These are phyloP conservation scores for Diaporthe sp. DNA, from an alignment of 2,329 filamentous ascomycete species.

Conservation along the genomic window DNA sequence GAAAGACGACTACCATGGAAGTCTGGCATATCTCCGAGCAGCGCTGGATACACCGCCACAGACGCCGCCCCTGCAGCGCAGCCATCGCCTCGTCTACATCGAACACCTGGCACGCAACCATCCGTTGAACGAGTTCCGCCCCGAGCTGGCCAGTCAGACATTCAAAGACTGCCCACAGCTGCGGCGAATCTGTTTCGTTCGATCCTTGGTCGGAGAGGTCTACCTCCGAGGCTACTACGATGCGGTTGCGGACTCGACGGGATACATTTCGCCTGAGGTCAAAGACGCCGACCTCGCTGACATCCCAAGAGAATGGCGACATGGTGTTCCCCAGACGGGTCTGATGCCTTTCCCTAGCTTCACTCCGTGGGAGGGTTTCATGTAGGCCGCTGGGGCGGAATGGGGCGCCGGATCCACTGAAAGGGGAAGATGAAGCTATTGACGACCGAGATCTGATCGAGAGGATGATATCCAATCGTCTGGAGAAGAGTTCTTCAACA, in stretches of 20 bases:
- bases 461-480: too few relatives aligned
- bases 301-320: neutral
- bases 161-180: neutral
- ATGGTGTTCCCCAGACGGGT: neutral
- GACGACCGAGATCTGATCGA: too few relatives aligned
- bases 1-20: too few relatives aligned
- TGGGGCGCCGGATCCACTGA: too few relatives aligned
- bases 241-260: neutral
- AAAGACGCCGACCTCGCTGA: neutral
- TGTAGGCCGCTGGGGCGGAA: too few relatives aligned
- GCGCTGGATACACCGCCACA: too few relatives aligned
- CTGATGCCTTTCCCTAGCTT: neutral
- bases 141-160: neutral
- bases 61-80: too few relatives aligned
- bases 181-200: neutral
- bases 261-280: neutral
- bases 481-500: too few relatives aligned
- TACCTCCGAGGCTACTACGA: neutral
- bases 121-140: neutral
- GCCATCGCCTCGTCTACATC: neutral
- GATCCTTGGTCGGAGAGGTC: neutral
- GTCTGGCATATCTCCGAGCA: too few relatives aligned
- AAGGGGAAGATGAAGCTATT: too few relatives aligned
- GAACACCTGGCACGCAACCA: accelerated
- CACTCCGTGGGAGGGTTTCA: neutral